Evolutionary conservation across 2,329 filamentous ascomycete genomes (phyloP), one percentile per base, ranked within the genome.

Genomic region (Grosmannia huntii): DNA sequence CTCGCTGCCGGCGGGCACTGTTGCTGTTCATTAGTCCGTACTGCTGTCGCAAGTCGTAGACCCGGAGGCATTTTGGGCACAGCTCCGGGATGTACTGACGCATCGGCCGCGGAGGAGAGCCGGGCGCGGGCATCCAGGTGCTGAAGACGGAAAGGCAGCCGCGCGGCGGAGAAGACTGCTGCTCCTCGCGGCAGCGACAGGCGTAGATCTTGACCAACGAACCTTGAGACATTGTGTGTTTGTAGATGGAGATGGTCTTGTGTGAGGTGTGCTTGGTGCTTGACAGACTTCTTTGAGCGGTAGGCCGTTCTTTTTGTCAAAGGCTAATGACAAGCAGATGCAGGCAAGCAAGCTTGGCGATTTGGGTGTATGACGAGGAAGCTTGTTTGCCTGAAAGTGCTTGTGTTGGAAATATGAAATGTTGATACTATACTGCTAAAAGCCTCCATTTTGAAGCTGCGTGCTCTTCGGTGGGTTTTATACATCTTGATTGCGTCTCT

Each of bases 11-110:
- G 14, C 14, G 38, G 3, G 38, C 38, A 19, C 38, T 41, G 38
- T 14, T 41, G 19, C 38, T 41, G 38, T 19, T 14, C 38, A 41
- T 14, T 9, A 41, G 38, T 14, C 38, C 19, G 38, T 41, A 41
- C 6, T 19, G 38, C 38, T 41, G 38, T 41, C 38, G 19, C 14
- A 41, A 14, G 19, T 41, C 38, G 38, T 14, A 41, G 38, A 41
- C 14, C 38, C 38, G 38, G 50, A 38, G 48, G 23, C 60, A 61
- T 33, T 38, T 48, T 25, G 49, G 27, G 25, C 60, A 61, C 10
- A 48, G 51, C 31, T 55, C 53, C n/a, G 5, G 12, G 6, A 57
- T 16, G 48, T 50, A 57, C 19, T 23, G 31, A 3, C 54, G 50
- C 36, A 25, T n/a, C 14, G 56, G 53, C 14, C 9, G 31, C 9